Base-by-base conservation (phyloP, 768 basidiomycete genomes). In the Crassisporium funariophilum region DNA sequence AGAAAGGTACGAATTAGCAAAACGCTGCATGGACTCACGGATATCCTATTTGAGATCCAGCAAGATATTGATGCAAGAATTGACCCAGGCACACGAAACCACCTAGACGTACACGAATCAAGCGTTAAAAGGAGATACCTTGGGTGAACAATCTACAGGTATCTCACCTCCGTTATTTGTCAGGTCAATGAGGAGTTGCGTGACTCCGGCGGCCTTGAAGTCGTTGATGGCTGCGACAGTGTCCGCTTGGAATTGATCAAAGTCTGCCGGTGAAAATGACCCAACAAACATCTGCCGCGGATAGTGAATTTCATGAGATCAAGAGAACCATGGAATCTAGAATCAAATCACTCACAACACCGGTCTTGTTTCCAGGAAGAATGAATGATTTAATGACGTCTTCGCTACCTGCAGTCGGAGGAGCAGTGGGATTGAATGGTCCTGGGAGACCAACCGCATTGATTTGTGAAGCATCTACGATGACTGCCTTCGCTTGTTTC, bases 71-170 rank as follows among this genome's bases (percentile, higher is more conserved):
- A 52, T 82, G 79, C 35, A 86, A 64, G 68, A 82, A 84, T 29
- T 77, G 71, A 3, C 81, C 82, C 7, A 84, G 70, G 57, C 83
- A 84, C 6, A 84, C 71, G 45, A 75, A 81, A 19, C 83, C 83
- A 46, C 82, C 82, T 82, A 46, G 5, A 43, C 33, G 5, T 31
- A 46, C 36, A 36, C 41, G 43, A 31, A n/a, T n/a, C 15, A 35
- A 23, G 49, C 19, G 41, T 23, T 27, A 25, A 15, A 20, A 29
- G 37, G 19, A 21, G 22, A 17, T 6, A 22, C n/a, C 11, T 21
- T 20, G 29, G 15, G 20, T 35, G 8, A 20, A 38, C 5, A 9
- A 11, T 19, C 16, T 23, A 34, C 13, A 20, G 8, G 11, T 12
- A 29, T 47, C 73, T n/a, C 35, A 76, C 83, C 83, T 45, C 77